Evolutionary conservation across 2,329 filamentous ascomycete genomes (phyloP).

Genomic region (Fusarium pininemorale): DNA sequence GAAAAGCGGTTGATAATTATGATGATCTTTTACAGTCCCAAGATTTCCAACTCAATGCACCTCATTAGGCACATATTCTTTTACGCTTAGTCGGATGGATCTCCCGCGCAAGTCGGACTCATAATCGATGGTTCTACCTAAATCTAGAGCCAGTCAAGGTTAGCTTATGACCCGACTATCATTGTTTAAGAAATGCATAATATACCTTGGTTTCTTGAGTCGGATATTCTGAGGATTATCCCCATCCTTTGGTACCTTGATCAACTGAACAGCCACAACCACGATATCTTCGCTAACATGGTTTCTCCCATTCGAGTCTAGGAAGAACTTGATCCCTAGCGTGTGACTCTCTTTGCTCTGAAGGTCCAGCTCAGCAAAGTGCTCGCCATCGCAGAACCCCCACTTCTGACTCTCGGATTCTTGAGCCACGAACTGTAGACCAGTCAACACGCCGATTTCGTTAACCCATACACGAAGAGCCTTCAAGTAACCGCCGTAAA

Average conservation of each 20-base stretch:
- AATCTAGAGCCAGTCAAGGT: background rate
- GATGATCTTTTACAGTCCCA: no score
- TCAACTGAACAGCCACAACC: background rate
- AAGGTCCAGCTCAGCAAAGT: background rate
- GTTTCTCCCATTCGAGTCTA: background rate
- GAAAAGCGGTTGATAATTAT: background rate
- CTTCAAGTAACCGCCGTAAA: background rate
- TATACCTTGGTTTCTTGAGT: background rate
- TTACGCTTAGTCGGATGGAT: accelerated
- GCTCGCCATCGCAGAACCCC: background rate
- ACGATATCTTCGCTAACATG: background rate
- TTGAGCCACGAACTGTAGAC: background rate
- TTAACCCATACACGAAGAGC: background rate
- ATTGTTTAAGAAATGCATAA: background rate
- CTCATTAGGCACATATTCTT: no score
- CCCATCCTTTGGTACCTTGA: background rate
- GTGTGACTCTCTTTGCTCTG: background rate
- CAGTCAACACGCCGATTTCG: background rate
- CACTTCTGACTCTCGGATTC: background rate
- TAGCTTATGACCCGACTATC: background rate
- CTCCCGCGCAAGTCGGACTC: background rate
- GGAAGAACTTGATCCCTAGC: background rate
- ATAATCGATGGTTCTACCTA: background rate
- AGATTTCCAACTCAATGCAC: no score
- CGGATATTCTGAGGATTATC: background rate